phyloP scores from a whole-genome alignment of 768 basidiomycete species.

The Phylloporus sp. region DNA sequence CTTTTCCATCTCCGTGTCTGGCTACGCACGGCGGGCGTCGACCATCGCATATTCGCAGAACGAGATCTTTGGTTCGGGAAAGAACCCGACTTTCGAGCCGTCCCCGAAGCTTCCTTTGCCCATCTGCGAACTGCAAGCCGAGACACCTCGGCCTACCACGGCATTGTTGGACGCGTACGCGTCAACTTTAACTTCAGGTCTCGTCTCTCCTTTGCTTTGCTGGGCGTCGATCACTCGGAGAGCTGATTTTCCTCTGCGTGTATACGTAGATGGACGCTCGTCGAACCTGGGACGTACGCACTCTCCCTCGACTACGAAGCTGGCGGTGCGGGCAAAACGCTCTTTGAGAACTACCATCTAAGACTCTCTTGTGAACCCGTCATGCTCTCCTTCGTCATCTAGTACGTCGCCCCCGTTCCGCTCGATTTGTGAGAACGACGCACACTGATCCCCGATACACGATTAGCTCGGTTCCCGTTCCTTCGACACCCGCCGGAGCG shows the following conservation, averaged over 20 bases:
- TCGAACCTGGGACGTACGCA: slow-evolving; percentile 42
- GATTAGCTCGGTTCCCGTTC: slow-evolving; percentile 48
- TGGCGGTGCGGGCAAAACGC: slow-evolving; percentile 49
- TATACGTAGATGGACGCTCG: slow-evolving; percentile 47
- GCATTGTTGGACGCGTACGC: slow-evolving; percentile 49
- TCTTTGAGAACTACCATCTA: slow-evolving; percentile 52
- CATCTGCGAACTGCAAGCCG: slow-evolving; percentile 39
- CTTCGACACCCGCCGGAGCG: slow-evolving; percentile 50
- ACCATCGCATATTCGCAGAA: slow-evolving; percentile 60
- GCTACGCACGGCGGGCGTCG: slow-evolving; percentile 51
- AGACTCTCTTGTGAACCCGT: slow-evolving; percentile 52
- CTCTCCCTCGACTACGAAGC: slow-evolving; percentile 64
- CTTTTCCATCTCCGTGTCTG: slow-evolving; percentile 59
- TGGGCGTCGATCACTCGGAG: too few relatives aligned
- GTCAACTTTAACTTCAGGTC: slow-evolving; percentile 55
- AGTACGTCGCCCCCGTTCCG: slow-evolving; percentile 38
- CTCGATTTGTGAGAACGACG: too few relatives aligned
- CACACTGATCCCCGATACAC: background rate
- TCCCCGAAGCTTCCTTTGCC: slow-evolving; percentile 55
- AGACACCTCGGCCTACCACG: slow-evolving; percentile 50
- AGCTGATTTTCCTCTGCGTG: background rate
- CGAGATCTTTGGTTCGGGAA: slow-evolving; percentile 63
- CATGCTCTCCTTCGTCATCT: slow-evolving; percentile 53
- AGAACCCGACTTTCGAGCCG: slow-evolving; percentile 58
- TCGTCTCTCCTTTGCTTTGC: too few relatives aligned